A percentile compares a stretch with the other conserved stretches of the same genome.
Evolutionary conservation across 495 filamentous ascomycete genomes (phyloP).

Genomic region (Venustampulla echinocandica): DNA sequence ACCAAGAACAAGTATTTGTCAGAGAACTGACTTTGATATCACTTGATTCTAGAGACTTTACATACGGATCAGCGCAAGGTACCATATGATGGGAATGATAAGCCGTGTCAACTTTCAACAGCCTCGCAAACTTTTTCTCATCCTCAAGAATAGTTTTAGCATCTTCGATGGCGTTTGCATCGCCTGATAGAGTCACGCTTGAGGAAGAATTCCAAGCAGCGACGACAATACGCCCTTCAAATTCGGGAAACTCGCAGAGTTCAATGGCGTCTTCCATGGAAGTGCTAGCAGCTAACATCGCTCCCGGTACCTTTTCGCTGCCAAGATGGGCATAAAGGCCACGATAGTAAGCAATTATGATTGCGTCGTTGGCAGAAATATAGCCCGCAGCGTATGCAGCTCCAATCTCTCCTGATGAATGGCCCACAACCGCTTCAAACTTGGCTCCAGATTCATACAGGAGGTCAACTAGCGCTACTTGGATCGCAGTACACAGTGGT

Average conservation of each 20-base stretch:
- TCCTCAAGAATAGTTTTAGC: slow-evolving; percentile 33
- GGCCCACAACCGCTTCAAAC: slow-evolving; percentile 42
- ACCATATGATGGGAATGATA: slow-evolving; percentile 57
- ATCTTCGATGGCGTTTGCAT: slow-evolving; percentile 19
- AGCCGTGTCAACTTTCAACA: slow-evolving; percentile 39
- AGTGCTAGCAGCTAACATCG: slow-evolving; percentile 43
- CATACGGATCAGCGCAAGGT: slow-evolving; percentile 31
- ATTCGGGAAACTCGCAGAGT: slow-evolving; percentile 21
- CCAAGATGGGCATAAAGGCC: slow-evolving; percentile 27
- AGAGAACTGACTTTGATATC: not conserved
- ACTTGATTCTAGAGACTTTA: slow-evolving; percentile 28
- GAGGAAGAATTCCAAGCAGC: slow-evolving; percentile 37
- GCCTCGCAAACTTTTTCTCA: slow-evolving; percentile 31
- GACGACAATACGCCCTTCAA: slow-evolving; percentile 27
- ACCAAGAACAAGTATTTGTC: not conserved
- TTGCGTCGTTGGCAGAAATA: slow-evolving; percentile 31
- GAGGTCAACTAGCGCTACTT: slow-evolving; percentile 38
- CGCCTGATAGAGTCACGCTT: slow-evolving; percentile 39
- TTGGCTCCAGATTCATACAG: slow-evolving; percentile 31
- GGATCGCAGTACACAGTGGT: slow-evolving; percentile 38
- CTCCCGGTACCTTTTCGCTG: slow-evolving; percentile 25
- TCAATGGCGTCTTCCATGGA: slow-evolving; percentile 31
- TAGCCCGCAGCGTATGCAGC: slow-evolving; percentile 35
- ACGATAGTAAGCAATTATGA: slow-evolving; percentile 41
- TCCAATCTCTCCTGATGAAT: slow-evolving; percentile 52